Evolutionary conservation across 1,284 basidiomycete species (phyloP).

Genomic region (Fistulina hepatica): DNA sequence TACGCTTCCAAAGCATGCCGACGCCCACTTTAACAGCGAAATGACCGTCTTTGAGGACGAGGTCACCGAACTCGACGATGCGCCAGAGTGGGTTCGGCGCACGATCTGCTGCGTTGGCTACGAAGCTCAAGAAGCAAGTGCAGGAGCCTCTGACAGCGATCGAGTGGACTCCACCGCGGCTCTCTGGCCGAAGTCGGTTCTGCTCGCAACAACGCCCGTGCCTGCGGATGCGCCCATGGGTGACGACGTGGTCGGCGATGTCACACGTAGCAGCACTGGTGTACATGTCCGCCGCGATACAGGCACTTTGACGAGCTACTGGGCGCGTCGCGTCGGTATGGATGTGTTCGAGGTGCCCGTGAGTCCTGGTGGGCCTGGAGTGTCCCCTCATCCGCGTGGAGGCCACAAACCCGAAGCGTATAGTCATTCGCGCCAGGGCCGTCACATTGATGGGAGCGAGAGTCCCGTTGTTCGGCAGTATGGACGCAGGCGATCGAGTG

Average conservation of each 20-base stretch:
- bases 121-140: conserved; percentile 40
- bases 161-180: conserved; percentile 13
- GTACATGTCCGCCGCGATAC: too few species aligned
- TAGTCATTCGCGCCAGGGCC: too few species aligned
- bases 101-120: conserved; percentile 71
- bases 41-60: too few species aligned
- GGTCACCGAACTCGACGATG: too few species aligned
- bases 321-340: conserved; percentile 56
- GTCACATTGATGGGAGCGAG: conserved; percentile 25
- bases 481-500: not conserved
- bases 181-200: conserved; percentile 6
- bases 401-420: too few species aligned
- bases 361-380: too few species aligned
- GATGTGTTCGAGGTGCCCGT: conserved; percentile 41
- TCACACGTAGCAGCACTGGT: too few species aligned
- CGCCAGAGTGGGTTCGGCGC: conserved; percentile 72
- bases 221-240: conserved; percentile 25
- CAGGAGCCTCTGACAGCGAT: conserved; percentile 14
- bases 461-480: conserved; percentile 8
- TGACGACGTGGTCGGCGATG: conserved; percentile 56
- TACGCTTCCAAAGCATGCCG: conserved; percentile 13
- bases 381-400: too few species aligned
- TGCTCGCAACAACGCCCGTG: conserved; percentile 29
- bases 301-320: conserved; percentile 49
- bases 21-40: too few species aligned